Base-by-base conservation (phyloP, 169 alveolate genomes). In the Babesia gibsoni region DNA sequence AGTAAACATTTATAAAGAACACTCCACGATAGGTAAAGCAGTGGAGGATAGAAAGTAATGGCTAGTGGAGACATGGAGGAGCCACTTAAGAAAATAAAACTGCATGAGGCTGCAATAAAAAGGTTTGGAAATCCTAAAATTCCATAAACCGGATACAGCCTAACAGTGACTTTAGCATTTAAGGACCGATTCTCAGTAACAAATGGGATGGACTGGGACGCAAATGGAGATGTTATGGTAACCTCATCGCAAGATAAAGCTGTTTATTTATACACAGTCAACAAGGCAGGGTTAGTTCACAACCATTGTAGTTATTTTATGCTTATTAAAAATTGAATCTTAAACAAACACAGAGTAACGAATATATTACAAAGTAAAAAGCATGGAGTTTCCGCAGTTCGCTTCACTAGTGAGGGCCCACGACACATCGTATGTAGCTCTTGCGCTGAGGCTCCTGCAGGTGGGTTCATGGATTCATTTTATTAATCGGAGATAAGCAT, bases 141-240 rank as follows among this genome's bases (percentile, higher is more conserved):
- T 1, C 35, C 23, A 45, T 10, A 32, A 5, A 37, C n/a, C n/a
- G 35, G n/a, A 4, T 27, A 1, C 59, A 78, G 87, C 58, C 58
- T 78, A 22, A 48, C 10, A 3, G 87, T 78, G 27, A 29, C 69
- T 9, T 25, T 66, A 52, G 83, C 82, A 36, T 78, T 78, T 67
- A 78, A 78, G 70, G 87, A 67, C 46, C 83, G 87, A 7, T 68
- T 78, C 33, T 49, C 82, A 4, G 49, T 68, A 2, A 67, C 82
- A 1, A 78, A 78, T 66, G 87, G 87, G 30, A 78, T 78, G 87
- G 87, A 78, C 45, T 78, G 87, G 87, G 87, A 78, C 33, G 3
- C 36, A 12, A 7, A 68, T 14, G 87, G 87, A 6, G 87, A 78
- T 43, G 39, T 36, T 22, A 58, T 78, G 78, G 69, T 78, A 2